phyloP scores from a whole-genome alignment of 1,139 yeast genomes.

The Suhomyces coccinellae region DNA sequence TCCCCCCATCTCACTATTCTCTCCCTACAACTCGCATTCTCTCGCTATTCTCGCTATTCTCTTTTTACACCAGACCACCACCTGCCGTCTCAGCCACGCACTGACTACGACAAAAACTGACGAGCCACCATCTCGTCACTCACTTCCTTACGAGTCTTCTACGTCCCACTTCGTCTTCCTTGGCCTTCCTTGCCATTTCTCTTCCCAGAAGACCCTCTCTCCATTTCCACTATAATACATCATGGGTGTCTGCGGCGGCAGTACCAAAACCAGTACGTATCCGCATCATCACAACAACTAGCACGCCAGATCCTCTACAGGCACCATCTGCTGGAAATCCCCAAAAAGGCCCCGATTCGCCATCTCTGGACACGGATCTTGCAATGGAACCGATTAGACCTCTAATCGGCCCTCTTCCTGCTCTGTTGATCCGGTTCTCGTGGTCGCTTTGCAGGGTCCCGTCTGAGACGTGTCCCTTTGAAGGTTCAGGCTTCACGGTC shows the following conservation, averaged over 20 bases:
- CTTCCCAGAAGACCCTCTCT: neutral
- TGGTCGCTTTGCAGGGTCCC: too few species aligned
- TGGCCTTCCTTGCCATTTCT: neutral
- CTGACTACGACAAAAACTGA: constrained; percentile 9
- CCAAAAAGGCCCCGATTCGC: too few species aligned
- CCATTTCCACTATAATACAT: neutral
- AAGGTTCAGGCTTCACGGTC: too few species aligned
- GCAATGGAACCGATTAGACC: too few species aligned
- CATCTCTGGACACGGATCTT: too few species aligned
- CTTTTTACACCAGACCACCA: neutral
- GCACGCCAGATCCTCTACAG: too few species aligned
- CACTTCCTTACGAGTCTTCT: constrained; percentile 1
- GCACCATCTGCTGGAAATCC: too few species aligned
- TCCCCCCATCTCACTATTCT: neutral
- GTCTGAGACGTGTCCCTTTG: too few species aligned
- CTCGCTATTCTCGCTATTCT: neutral
- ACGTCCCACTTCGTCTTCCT: neutral
- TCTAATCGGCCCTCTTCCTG: too few species aligned
- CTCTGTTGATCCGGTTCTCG: too few species aligned
- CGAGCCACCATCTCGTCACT: constrained; percentile 7
- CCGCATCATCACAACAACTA: neutral
- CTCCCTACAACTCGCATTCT: neutral
- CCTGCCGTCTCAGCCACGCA: constrained; percentile 9
- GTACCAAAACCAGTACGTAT: constrained; percentile 24
- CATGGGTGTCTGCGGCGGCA: constrained; percentile 27